Evolutionary conservation across 805 yeast genomes (phyloP), one percentile per base, ranked within the genome.

Genomic region (Tetrapisispora arboricola): DNA sequence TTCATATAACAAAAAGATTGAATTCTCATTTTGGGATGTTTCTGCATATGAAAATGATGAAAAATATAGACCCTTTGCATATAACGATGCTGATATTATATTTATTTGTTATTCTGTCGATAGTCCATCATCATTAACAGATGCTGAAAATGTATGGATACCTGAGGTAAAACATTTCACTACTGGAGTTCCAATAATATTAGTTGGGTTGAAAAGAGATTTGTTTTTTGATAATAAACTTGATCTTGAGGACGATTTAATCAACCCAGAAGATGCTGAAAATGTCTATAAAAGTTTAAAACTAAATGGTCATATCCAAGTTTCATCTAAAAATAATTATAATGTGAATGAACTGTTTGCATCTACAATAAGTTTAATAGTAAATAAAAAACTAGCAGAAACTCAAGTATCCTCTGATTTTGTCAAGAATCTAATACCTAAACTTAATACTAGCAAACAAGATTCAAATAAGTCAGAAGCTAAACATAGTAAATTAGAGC

Each of bases 31-130:
- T 24, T 84, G 94, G 94, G 95, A 85, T 57, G 84, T 94, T 1
- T 94, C 94, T 0, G 92, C 94, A 3, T 92, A 84, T 61, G 94
- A 84, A 60, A 92, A 83, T 58, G 84, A 82, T 55, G 88, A 80
- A 56, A 66, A 94, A 40, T 64, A 84, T 42, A 67, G 95, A 45
- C 92, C 94, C 2, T 65, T 86, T 36, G 71, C 82, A 32, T 85
- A 85, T 55, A 80, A 88, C 6, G 94, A 84, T 49, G 84, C 80
- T 3, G 84, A 85, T 57, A 64, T 86, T 1, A 60, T 86, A 15
- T 65, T 88, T 43, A 66, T 86, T 8, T 87, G 95, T 44, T 88
- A 84, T 58, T 67, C 90, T 1, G 69, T 85, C 22, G 80, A 79
- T 50, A 72, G 71, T 42, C 63, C 68, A 16, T 72, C 72, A 25